These are phyloP conservation scores for Ophiosphaerella narmari DNA, from an alignment of 2,329 filamentous ascomycete species.

Conservation along the genomic window DNA sequence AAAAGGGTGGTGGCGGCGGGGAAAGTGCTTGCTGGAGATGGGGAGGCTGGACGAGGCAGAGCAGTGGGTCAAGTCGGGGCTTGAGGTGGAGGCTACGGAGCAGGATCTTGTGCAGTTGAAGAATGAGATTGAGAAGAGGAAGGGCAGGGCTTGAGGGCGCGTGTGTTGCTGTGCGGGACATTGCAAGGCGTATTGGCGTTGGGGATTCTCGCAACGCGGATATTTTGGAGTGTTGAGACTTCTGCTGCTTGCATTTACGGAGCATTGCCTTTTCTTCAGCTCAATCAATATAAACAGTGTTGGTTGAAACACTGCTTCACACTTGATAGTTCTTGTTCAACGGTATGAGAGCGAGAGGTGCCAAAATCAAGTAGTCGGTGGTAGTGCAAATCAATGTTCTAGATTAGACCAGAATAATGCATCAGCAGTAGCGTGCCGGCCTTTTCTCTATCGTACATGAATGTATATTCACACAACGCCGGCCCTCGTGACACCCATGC, in stretches of 20 bases:
- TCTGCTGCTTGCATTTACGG: not conserved
- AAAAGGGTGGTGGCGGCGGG: constrained; percentile 93
- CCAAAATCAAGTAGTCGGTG: too few relatives aligned
- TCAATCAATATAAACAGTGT: too few relatives aligned
- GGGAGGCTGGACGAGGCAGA: constrained; percentile 79
- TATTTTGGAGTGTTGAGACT: not conserved
- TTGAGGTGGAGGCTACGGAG: constrained; percentile 78
- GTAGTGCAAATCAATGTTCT: too few relatives aligned
- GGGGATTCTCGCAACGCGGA: not conserved
- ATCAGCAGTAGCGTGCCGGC: too few relatives aligned
- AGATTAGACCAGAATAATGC: too few relatives aligned
- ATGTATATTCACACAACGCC: too few relatives aligned
- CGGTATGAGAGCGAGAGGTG: too few relatives aligned
- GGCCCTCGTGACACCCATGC: too few relatives aligned
- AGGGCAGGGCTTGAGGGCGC: constrained; percentile 6
- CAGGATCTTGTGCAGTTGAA: constrained; percentile 45
- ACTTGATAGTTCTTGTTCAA: too few relatives aligned
- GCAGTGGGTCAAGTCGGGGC: constrained; percentile 74
- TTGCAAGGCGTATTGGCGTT: constrained; percentile 3
- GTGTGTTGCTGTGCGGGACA: not conserved
- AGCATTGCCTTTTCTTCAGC: not conserved
- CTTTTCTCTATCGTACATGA: too few relatives aligned
- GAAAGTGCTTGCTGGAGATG: constrained; percentile 89
- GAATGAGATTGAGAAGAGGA: constrained; percentile 54
- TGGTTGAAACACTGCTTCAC: too few relatives aligned